A percentile compares a stretch with the other conserved stretches of the same genome.
These are phyloP conservation scores for Corylus avellana DNA, from an alignment of 306 rosid genomes.

Conservation along the genomic window DNA sequence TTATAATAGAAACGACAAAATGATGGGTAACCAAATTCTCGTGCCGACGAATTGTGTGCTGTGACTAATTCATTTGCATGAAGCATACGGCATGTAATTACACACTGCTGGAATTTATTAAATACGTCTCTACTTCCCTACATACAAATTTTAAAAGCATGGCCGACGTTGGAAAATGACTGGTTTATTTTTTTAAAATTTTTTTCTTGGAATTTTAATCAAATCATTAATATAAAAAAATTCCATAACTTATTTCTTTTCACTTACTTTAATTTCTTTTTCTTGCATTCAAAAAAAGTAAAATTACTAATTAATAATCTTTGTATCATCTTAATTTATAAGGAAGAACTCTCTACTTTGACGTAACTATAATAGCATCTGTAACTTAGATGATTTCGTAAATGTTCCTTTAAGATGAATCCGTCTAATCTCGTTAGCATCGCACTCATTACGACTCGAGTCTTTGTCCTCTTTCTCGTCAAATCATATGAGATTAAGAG, in stretches of 20 bases:
- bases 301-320: too few relatives aligned
- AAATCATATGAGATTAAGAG: too few relatives aligned
- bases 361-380: too few relatives aligned
- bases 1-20: neutral
- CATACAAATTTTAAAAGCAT: neutral
- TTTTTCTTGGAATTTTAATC: neutral
- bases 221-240: neutral
- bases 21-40: neutral
- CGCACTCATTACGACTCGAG: too few relatives aligned
- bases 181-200: neutral
- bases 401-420: too few relatives aligned
- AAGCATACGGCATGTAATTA: neutral
- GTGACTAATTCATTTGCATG: neutral
- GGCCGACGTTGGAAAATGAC: neutral
- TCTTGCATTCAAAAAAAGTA: neutral
- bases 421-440: too few relatives aligned
- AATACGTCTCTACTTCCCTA: neutral
- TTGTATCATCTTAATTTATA: too few relatives aligned
- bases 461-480: too few relatives aligned
- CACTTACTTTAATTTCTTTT: neutral
- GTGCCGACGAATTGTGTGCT: neutral
- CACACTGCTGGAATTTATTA: too few relatives aligned
- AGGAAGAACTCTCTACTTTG: too few relatives aligned
- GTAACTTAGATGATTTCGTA: too few relatives aligned
- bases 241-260: neutral